Evolutionary conservation across 495 filamentous ascomycete species (phyloP), one percentile per base, ranked within the genome.

Genomic region (Beverwykella pulmonaria): DNA sequence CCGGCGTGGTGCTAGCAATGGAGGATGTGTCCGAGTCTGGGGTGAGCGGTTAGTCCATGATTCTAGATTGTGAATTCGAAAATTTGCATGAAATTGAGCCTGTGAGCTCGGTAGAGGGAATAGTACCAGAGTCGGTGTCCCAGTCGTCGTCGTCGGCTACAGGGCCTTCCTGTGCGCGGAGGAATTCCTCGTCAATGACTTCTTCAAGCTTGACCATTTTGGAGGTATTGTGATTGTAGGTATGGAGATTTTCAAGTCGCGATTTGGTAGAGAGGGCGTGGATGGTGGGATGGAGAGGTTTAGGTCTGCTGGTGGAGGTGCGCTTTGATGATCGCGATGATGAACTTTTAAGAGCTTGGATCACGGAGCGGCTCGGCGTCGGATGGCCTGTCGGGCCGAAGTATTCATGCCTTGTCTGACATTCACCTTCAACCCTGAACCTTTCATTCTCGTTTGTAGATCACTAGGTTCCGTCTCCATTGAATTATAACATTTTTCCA

Each of bases 191-290:
- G 76, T 98, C 94, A 67, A 93, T 87, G 75, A 98, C 93, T 80
- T 97, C 95, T 70, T 87, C 88, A 69, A 98, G 90, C 79, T 95
- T 90, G 76, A 98, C 94, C 94, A 98, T 98, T 73, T 76, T 93
- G 3, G 34, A 23, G 39, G 30, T 26, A 4, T 26, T 5, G 48
- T 46, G 41, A 19, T 47, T 4, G 6, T 27, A n/a, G 22, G n/a
- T 8, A 30, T 57, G n/a, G 32, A 44, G 20, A 57, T 23, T 30
- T 32, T 36, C 8, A 19, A 19, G 17, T 50, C 9, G 22, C 7
- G n/a, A 27, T 3, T 10, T 26, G 9, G 48, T 7, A 25, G 22
- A 7, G 4, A 27, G 15, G 3, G 22, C 19, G 48, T 50, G 15
- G 48, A 25, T 50, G 9, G 48, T 50, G 48, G 20, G 48, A 26